Conservation (phyloP, 2,329 filamentous ascomycete species). For the Penicillium hesseltinei region DNA sequence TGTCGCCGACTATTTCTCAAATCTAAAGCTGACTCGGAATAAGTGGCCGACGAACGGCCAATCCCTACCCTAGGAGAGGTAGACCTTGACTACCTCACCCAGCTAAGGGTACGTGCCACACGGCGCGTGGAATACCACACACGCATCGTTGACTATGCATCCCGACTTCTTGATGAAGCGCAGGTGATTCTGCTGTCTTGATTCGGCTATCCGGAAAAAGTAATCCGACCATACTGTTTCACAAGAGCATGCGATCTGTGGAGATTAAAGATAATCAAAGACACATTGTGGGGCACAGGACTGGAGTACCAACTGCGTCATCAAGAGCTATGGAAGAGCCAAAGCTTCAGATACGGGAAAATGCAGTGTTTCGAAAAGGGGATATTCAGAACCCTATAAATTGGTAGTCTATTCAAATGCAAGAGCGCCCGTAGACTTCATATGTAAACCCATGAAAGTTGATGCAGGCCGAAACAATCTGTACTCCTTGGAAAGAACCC, state of each 20-base stretch:
- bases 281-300: background rate
- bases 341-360: background rate
- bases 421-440: constrained; percentile 13
- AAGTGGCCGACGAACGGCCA: no score
- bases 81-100: no score
- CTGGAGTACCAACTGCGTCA: background rate
- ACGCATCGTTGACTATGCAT: no score
- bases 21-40: no score
- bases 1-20: no score
- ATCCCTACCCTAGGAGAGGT: no score
- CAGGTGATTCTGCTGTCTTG: background rate
- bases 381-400: constrained; percentile 10
- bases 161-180: no score
- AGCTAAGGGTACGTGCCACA: no score
- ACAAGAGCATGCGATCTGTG: background rate
- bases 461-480: constrained; percentile 16
- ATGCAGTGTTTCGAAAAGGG: background rate
- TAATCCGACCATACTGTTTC: background rate
- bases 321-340: background rate
- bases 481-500: constrained; percentile 17
- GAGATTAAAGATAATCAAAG: background rate
- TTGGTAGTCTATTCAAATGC: constrained; percentile 24
- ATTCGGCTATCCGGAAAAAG: constrained; percentile 4
- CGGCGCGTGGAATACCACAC: no score
- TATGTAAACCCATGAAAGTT: constrained; percentile 16